These are phyloP conservation scores for Aspergillus taichungensis DNA, from an alignment of 495 filamentous ascomycete genomes.

Conservation along the genomic window DNA sequence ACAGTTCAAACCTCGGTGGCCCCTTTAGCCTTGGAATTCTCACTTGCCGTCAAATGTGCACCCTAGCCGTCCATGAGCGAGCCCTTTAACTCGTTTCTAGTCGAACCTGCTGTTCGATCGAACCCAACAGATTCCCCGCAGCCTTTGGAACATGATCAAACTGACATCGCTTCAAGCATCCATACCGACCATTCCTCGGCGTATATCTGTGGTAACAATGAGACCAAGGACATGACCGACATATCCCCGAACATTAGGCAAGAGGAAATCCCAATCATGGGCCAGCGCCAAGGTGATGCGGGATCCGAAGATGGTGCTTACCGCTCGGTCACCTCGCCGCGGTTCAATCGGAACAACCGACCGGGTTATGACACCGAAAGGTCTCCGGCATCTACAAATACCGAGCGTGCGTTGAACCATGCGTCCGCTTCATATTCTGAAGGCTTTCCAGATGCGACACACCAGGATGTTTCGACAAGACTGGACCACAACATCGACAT, in stretches of 20 bases:
- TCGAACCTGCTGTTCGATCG: conserved; percentile 68
- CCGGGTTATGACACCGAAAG: conserved; percentile 10
- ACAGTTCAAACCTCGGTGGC: too few relatives aligned
- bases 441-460: neutral
- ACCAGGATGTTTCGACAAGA: neutral
- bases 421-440: neutral
- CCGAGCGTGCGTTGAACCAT: neutral
- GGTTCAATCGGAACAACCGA: conserved; percentile 22
- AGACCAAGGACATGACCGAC: neutral
- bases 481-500: neutral
- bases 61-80: conserved; percentile 51
- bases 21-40: too few relatives aligned
- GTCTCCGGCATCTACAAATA: neutral
- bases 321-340: conserved; percentile 16
- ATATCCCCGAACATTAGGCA: conserved; percentile 6
- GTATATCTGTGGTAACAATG: conserved; percentile 3
- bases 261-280: conserved; percentile 3
- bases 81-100: conserved; percentile 63
- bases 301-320: conserved; percentile 17
- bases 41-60: conserved; percentile 14
- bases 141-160: conserved; percentile 9
- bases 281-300: conserved; percentile 13
- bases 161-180: conserved; percentile 7
- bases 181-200: conserved; percentile 8
- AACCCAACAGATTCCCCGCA: conserved; percentile 16